Evolutionary conservation across 768 basidiomycete species (phyloP).

Genomic region (Strobilomyces echinocephalus): DNA sequence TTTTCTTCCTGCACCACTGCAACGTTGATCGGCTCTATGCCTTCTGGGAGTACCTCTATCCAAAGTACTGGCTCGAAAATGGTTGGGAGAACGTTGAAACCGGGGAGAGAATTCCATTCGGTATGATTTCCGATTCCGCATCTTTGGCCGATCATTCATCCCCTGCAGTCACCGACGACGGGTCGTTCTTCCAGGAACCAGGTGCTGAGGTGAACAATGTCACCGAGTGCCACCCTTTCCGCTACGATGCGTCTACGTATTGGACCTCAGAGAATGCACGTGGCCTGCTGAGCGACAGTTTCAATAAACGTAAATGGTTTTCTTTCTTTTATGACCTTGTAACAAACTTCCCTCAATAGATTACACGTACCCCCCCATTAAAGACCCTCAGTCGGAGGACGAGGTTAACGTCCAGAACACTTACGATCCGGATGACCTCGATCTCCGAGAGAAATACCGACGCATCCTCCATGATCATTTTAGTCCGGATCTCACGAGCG

Average conservation of each 20-base stretch:
- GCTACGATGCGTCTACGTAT: not conserved
- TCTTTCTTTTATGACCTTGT: not conserved
- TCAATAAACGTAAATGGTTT: slow-evolving; percentile 6
- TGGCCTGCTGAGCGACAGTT: not conserved
- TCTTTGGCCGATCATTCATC: not conserved
- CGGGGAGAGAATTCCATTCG: slow-evolving; percentile 1
- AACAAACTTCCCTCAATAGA: slow-evolving; percentile 2
- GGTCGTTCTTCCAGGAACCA: not conserved
- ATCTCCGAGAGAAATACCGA: slow-evolving; percentile 8
- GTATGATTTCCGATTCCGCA: not conserved
- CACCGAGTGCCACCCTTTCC: slow-evolving; percentile 14
- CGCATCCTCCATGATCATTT: slow-evolving; percentile 1
- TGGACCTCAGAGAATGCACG: slow-evolving; percentile 15
- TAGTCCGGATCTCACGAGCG: not conserved
- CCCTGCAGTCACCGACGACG: not conserved
- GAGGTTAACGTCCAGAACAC: slow-evolving; percentile 14
- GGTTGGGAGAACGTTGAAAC: slow-evolving; percentile 9
- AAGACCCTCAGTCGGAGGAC: not conserved
- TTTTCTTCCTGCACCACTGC: slow-evolving; percentile 19
- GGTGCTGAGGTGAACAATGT: not conserved
- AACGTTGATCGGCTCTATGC: slow-evolving; percentile 19
- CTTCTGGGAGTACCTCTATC: too few relatives aligned
- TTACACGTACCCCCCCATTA: slow-evolving; percentile 19
- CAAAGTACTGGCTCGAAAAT: slow-evolving; percentile 12
- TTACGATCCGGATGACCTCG: not conserved